These are phyloP conservation scores for Hyaloraphidium curvatum DNA, from an alignment of 192 early-diverging fungal species.

Conservation along the genomic window DNA sequence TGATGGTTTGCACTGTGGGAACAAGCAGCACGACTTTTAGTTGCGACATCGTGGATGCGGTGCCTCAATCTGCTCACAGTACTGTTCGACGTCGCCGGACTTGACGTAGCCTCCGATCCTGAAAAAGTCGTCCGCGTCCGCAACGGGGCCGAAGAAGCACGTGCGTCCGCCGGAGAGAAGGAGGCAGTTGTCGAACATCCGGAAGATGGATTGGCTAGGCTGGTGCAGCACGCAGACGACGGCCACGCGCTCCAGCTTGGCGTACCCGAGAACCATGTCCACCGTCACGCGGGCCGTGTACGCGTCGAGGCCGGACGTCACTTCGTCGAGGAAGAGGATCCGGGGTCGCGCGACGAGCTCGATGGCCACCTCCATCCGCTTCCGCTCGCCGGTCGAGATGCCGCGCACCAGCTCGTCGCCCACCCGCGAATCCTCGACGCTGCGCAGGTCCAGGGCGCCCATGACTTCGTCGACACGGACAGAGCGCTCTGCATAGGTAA, in stretches of 20 bases:
- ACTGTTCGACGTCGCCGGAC: too few species aligned
- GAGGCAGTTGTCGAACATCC: constrained; percentile 48
- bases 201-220: constrained; percentile 57
- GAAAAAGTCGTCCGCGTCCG: constrained; percentile 37
- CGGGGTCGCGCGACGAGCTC: neutral
- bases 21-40: too few species aligned
- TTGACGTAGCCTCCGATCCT: constrained; percentile 37
- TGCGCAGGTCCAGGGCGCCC: too few species aligned
- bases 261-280: too few species aligned
- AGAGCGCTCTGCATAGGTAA: too few species aligned
- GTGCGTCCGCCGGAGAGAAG: constrained; percentile 44
- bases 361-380: constrained; percentile 4
- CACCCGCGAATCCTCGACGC: too few species aligned
- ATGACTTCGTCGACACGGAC: too few species aligned
- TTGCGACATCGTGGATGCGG: constrained; percentile 53
- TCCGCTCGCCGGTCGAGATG: constrained; percentile 2
- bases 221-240: too few species aligned
- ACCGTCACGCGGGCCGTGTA: neutral
- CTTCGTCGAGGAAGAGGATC: constrained; percentile 6
- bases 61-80: too few species aligned
- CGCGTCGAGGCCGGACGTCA: neutral
- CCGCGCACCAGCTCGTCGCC: neutral
- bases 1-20: too few species aligned
- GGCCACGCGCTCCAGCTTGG: too few species aligned
- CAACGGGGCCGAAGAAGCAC: constrained; percentile 46